phyloP scores from a whole-genome alignment of 345 rosid genomes.

The Salix exigua region DNA sequence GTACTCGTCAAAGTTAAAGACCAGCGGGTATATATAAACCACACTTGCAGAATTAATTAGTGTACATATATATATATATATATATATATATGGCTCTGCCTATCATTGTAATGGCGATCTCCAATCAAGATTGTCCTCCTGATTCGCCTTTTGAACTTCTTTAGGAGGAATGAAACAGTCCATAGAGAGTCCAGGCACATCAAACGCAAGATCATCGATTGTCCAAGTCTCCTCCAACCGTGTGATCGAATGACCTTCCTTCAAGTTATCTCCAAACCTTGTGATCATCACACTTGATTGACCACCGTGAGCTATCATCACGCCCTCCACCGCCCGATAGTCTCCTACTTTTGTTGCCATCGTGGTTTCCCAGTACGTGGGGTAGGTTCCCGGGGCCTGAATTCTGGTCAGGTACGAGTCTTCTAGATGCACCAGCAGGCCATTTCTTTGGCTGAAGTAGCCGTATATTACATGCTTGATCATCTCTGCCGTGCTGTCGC shows the following conservation, averaged over 20 bases:
- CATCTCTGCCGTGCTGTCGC: slow-evolving; percentile 86
- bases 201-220: slow-evolving; percentile 80
- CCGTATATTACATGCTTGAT: slow-evolving; percentile 84
- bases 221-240: slow-evolving; percentile 86
- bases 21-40: background rate
- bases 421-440: slow-evolving; percentile 62
- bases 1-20: background rate
- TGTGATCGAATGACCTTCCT: slow-evolving; percentile 64
- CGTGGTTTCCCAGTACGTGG: slow-evolving; percentile 93
- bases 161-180: slow-evolving; percentile 91
- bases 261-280: slow-evolving; percentile 73
- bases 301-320: slow-evolving; percentile 87
- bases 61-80: no score
- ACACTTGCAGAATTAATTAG: background rate
- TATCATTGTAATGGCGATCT: slow-evolving; percentile 23
- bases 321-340: slow-evolving; percentile 62
- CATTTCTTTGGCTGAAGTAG: slow-evolving; percentile 91
- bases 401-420: slow-evolving; percentile 74
- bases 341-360: slow-evolving; percentile 73
- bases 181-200: slow-evolving; percentile 66
- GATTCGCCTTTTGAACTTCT: slow-evolving; percentile 48
- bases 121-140: slow-evolving; percentile 38
- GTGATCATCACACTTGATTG: slow-evolving; percentile 67
- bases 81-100: background rate
- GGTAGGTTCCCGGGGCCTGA: slow-evolving; percentile 68